These are phyloP conservation scores for Aurantiochytrium sp. DNA, from an alignment of 108 stramenopile species.

Conservation along the genomic window DNA sequence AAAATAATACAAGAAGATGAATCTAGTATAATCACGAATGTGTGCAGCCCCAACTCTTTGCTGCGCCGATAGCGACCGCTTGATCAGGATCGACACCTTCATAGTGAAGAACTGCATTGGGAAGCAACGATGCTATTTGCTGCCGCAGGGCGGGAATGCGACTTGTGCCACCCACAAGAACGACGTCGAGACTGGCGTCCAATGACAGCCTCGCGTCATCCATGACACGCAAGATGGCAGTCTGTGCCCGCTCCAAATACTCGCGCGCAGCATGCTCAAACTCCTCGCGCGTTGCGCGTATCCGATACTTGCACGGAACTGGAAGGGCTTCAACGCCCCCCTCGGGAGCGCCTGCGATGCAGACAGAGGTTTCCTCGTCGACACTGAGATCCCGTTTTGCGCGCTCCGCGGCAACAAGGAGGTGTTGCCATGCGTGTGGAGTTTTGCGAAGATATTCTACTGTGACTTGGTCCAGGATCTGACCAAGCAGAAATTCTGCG, in stretches of 20 bases:
- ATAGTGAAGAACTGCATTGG: neutral
- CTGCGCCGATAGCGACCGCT: slow-evolving; percentile 12
- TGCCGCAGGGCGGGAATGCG: neutral
- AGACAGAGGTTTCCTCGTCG: neutral
- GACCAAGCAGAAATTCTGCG: neutral
- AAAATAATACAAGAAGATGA: neutral
- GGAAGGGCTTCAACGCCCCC: neutral
- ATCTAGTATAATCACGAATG: neutral
- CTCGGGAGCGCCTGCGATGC: neutral
- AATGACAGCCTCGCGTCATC: neutral
- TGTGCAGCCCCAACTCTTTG: slow-evolving; percentile 11
- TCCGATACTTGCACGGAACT: neutral
- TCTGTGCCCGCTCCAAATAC: neutral
- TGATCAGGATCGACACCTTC: neutral
- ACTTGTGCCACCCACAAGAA: neutral
- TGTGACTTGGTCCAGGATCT: neutral
- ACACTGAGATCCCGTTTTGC: neutral
- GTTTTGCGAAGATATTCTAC: neutral
- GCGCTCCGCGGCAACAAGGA: neutral
- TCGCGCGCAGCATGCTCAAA: neutral
- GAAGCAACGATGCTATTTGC: neutral
- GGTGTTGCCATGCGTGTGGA: neutral
- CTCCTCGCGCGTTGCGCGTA: neutral
- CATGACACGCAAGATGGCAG: neutral
- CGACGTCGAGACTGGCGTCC: neutral